phyloP scores from a whole-genome alignment of 371 early-diverging fungal species.

The Syncephalastrum racemosum region DNA sequence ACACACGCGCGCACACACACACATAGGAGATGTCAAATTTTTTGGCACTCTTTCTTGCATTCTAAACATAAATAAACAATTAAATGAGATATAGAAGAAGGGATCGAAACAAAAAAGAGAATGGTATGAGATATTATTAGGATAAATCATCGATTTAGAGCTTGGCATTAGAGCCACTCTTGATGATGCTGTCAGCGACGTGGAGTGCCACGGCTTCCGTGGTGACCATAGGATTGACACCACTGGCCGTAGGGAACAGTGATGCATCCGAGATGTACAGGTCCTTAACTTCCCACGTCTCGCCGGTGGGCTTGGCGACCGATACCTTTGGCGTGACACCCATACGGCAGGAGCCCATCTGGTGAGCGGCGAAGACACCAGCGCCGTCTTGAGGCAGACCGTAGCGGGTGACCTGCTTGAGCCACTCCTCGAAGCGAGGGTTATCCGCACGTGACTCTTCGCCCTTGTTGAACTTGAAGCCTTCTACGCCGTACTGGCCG shows the following conservation, averaged over 20 bases:
- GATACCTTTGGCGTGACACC: slow-evolving; percentile 54
- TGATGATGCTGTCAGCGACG: slow-evolving; percentile 27
- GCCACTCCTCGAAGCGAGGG: slow-evolving; percentile 37
- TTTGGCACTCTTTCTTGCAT: slow-evolving; percentile 4
- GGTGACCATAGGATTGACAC: slow-evolving; percentile 81
- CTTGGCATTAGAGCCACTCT: slow-evolving; percentile 9
- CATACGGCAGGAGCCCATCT: slow-evolving; percentile 73
- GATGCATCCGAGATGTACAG: slow-evolving; percentile 76
- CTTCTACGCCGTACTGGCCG: slow-evolving; percentile 46
- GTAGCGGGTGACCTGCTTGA: slow-evolving; percentile 19
- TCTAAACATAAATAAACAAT: not conserved
- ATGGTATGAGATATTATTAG: slow-evolving; percentile 1
- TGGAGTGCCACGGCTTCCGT: slow-evolving; percentile 41
- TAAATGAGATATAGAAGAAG: not conserved
- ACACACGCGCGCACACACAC: not conserved
- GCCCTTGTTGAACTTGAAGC: slow-evolving; percentile 35
- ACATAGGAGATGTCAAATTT: not conserved
- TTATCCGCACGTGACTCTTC: slow-evolving; percentile 39
- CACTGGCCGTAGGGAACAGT: slow-evolving; percentile 67
- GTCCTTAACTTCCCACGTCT: slow-evolving; percentile 73
- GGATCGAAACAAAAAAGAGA: not conserved
- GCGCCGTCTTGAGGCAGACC: slow-evolving; percentile 35
- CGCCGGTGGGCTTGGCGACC: slow-evolving; percentile 70
- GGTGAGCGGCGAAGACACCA: slow-evolving; percentile 55
- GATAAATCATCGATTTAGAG: slow-evolving; percentile 5